phyloP scores from a whole-genome alignment of 106 monocot genomes.

The Dendrobium huoshanense region DNA sequence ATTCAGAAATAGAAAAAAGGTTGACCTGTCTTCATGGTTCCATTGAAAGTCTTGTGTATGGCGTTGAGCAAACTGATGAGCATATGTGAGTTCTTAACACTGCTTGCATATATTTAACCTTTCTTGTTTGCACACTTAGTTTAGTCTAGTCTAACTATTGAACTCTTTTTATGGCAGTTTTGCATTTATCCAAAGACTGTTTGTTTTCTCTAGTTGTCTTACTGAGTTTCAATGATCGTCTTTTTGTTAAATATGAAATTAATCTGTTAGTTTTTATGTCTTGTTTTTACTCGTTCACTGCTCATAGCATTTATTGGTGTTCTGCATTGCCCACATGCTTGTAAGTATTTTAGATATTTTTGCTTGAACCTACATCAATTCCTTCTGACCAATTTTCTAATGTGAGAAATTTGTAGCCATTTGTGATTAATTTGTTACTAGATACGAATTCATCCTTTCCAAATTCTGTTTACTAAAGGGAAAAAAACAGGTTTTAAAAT shows the following conservation, averaged over 20 bases:
- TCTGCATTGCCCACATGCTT: neutral
- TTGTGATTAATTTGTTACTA: neutral
- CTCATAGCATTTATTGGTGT: neutral
- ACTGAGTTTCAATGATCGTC: too few species aligned
- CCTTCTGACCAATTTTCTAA: neutral
- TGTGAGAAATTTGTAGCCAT: neutral
- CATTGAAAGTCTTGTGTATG: constrained; percentile 68
- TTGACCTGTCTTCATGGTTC: constrained; percentile 86
- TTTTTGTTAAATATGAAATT: too few species aligned
- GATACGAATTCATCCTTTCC: too few species aligned
- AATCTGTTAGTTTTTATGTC: too few species aligned
- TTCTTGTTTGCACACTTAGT: neutral
- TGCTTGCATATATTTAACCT: neutral
- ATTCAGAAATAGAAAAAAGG: constrained; percentile 59
- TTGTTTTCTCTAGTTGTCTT: neutral
- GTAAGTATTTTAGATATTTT: neutral
- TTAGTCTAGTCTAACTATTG: neutral
- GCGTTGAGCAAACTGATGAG: constrained; percentile 64
- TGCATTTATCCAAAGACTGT: neutral
- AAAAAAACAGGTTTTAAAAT: too few species aligned
- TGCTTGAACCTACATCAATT: neutral
- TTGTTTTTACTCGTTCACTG: neutral
- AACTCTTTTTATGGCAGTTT: neutral
- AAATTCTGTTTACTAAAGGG: too few species aligned
- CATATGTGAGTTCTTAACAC: constrained; percentile 63